Base-by-base conservation (phyloP, 768 basidiomycete species). In the Leucocoprinus birnbaumii region DNA sequence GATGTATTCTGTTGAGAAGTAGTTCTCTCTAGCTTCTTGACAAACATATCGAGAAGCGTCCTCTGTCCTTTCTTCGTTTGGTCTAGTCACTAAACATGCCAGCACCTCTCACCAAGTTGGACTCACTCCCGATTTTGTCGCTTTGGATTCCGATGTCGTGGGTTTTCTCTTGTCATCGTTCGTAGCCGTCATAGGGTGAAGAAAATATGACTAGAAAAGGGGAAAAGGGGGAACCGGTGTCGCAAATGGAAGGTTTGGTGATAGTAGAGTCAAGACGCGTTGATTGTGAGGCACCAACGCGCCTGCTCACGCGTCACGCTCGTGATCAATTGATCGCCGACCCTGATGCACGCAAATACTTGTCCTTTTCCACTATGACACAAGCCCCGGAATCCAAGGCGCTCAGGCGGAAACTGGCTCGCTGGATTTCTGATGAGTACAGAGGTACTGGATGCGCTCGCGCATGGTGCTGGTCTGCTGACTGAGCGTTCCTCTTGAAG, bases 381-480 rank as follows among this genome's bases (percentile, higher is more conserved):
- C 53, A 48, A 48, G 25, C 37, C 40, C 35, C 43, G 25, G 21
- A 24, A 31, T 14, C 42, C 25, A 22, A 45, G 18, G 27, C 31
- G 42, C 41, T 56, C 31, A 57, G 50, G 25, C 43, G 41, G 37
- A 7, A 42, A 31, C 43, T 50, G 14, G 37, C 48, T 63, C 60
- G 56, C 56, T 67, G 65, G 64, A 61, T 79, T 13, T 70, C 78
- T 2, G 59, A 68, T 25, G 75, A 79, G 60, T 79, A 80, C 59
- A 66, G 73, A 27, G 76, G 78, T 73, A 61, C 42, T 68, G 71
- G 55, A 52, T 58, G 6, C 31, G 11, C 19, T 10, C n/a, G 18
- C 19, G 6, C 22, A 44, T 27, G n/a, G 26, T 43, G 7, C 18
- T 24, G 18, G 16, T 46, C 53, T 14, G 26, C 19, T 50, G 48